phyloP scores from a whole-genome alignment of 805 yeast genomes.

The Metschnikowia picachoensis region DNA sequence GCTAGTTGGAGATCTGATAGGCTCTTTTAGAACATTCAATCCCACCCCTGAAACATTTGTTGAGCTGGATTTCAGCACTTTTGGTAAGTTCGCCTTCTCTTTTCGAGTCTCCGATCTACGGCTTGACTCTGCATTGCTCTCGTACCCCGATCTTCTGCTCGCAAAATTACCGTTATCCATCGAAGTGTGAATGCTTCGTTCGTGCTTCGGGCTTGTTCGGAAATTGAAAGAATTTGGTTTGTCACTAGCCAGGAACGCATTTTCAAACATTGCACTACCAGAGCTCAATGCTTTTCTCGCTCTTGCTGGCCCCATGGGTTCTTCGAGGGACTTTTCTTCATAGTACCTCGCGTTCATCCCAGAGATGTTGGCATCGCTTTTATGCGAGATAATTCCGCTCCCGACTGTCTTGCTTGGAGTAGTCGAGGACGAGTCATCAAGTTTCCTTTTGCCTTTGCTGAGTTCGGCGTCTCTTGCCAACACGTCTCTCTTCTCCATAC shows the following conservation, averaged over 20 bases:
- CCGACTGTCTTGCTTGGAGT: constrained; percentile 7
- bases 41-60: constrained; percentile 37
- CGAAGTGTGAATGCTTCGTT: constrained; percentile 5
- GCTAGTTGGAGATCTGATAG: neutral
- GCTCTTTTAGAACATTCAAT: constrained; percentile 35
- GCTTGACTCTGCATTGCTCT: neutral
- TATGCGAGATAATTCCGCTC: constrained; percentile 5
- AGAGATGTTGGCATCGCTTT: constrained; percentile 9
- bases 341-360: constrained; percentile 5
- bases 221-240: constrained; percentile 2
- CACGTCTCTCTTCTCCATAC: constrained; percentile 1
- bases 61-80: constrained; percentile 24
- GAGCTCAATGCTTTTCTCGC: constrained; percentile 9
- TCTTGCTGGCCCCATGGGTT: neutral
- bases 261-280: constrained; percentile 2
- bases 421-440: constrained; percentile 1
- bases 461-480: constrained; percentile 1
- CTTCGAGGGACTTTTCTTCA: constrained; percentile 2
- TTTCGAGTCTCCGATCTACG: constrained; percentile 13
- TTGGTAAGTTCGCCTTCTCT: constrained; percentile 35
- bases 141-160: neutral
- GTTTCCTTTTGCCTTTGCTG: neutral
- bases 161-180: constrained; percentile 5
- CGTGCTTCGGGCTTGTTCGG: constrained; percentile 9
- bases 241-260: neutral